Base-by-base conservation (phyloP, 441 rosid genomes). In the Mallotus japonicus region DNA sequence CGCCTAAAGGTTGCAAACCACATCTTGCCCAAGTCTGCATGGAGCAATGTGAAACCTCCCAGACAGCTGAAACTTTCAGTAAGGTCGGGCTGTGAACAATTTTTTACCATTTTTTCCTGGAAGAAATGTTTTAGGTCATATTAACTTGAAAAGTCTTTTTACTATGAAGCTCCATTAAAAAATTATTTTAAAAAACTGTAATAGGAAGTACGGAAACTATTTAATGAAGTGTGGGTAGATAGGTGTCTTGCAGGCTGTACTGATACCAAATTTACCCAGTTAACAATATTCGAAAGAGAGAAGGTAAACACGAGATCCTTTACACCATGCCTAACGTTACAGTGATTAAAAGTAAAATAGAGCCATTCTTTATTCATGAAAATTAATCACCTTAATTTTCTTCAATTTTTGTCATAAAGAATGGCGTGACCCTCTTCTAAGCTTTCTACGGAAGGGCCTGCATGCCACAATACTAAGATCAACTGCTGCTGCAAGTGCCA, bases 401-500 rank as follows among this genome's bases (percentile, higher is more conserved):
- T 73, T 67, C 20, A 37, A 37, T 24, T 46, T 47, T 66, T 70
- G 7, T 84, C 87, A 92, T 40, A 87, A 75, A 55, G 93, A 92
- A 81, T 84, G 87, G 57, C 90, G 85, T 63, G 92, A 82, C 60
- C 87, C 85, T 83, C 81, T 85, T 77, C 87, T 81, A 57, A 86
- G 79, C 84, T 73, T 87, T 78, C 97, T 85, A 10, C 86, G 87
- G 82, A 92, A 92, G 46, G 97, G 97, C 84, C 85, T 92, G 84
- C 97, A 94, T 55, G 99, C 97, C 58, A 88, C 88, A 20, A 94
- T 87, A 81, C 94, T 92, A 60, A 94, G 97, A 85, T 94, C 97
- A 53, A 90, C 95, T 0, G 97, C 97, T 3, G 99, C 95, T 13
- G 97, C 94, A 40, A 92, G 95, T 11, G 97, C 97, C 99, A 94